phyloP scores from a whole-genome alignment of 495 filamentous ascomycete species.

The Penicillium crystallinum region DNA sequence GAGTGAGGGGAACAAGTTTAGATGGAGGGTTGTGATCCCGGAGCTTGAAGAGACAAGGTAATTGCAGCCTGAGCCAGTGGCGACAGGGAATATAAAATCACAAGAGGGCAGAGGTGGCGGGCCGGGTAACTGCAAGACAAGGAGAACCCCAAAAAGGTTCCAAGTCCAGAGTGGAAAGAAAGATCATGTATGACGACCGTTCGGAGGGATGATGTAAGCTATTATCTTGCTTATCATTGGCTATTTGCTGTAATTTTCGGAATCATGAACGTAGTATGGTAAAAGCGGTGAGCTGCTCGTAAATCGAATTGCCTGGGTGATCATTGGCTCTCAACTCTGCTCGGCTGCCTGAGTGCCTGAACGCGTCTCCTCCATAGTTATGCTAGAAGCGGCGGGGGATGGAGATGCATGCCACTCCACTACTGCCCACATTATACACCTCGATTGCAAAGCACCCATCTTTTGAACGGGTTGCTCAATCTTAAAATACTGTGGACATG shows the following conservation, averaged over 20 bases:
- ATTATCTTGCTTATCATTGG: constrained; percentile 7
- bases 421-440: not conserved
- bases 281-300: constrained; percentile 18
- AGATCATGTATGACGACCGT: constrained; percentile 7
- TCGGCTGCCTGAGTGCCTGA: constrained; percentile 5
- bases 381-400: not conserved
- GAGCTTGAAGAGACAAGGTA: not conserved
- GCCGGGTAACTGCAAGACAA: constrained; percentile 6
- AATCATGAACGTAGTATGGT: constrained; percentile 4
- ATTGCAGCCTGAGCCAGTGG: constrained; percentile 5
- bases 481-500: not conserved
- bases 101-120: constrained; percentile 19
- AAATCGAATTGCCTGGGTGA: constrained; percentile 16
- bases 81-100: not conserved
- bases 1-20: not conserved
- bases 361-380: not conserved
- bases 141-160: constrained; percentile 21
- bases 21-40: not conserved
- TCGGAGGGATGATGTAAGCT: constrained; percentile 16
- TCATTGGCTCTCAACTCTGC: constrained; percentile 13
- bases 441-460: not conserved
- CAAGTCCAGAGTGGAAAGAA: constrained; percentile 11
- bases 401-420: not conserved
- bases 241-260: not conserved
- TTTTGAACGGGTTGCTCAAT: not conserved